phyloP scores from a whole-genome alignment of 331 rosid genomes.

The Malus hybrid region DNA sequence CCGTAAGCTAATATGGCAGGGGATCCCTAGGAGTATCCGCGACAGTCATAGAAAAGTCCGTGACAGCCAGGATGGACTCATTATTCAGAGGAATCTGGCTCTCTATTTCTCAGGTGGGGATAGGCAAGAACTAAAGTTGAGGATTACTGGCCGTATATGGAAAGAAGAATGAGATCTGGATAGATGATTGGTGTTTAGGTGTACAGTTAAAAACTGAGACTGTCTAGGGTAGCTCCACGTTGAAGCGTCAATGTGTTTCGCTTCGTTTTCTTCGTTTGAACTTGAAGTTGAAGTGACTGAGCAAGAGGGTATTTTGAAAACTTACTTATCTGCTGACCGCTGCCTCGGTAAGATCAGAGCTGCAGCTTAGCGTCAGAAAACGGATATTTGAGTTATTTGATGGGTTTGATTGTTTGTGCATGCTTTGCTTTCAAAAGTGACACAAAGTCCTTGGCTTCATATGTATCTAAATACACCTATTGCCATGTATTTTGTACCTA shows the following conservation, averaged over 20 bases:
- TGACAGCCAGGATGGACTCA: constrained; percentile 91
- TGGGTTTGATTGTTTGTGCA: not conserved
- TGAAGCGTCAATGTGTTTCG: not conserved
- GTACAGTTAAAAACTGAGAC: constrained; percentile 26
- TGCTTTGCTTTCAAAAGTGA: not conserved
- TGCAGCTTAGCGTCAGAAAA: not conserved
- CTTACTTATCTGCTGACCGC: not conserved
- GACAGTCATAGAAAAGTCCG: constrained; percentile 80
- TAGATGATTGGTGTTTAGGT: constrained; percentile 10
- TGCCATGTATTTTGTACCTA: not conserved
- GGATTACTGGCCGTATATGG: constrained; percentile 97
- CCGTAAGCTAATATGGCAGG: constrained; percentile 87
- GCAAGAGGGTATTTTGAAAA: not conserved
- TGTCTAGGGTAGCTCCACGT: constrained; percentile 1
- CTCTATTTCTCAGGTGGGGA: constrained; percentile 88
- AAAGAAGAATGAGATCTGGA: constrained; percentile 66
- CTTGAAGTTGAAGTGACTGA: constrained; percentile 3
- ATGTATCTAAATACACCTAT: not conserved
- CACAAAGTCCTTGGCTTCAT: not conserved
- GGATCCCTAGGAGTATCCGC: constrained; percentile 89
- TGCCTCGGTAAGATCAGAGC: not conserved
- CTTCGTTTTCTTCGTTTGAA: constrained; percentile 7
- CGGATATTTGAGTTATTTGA: not conserved
- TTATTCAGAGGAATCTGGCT: constrained; percentile 80
- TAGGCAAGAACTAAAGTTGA: constrained; percentile 71